These are phyloP conservation scores for Scheffersomyces ergatensis DNA, from an alignment of 805 yeast genomes.

Conservation along the genomic window DNA sequence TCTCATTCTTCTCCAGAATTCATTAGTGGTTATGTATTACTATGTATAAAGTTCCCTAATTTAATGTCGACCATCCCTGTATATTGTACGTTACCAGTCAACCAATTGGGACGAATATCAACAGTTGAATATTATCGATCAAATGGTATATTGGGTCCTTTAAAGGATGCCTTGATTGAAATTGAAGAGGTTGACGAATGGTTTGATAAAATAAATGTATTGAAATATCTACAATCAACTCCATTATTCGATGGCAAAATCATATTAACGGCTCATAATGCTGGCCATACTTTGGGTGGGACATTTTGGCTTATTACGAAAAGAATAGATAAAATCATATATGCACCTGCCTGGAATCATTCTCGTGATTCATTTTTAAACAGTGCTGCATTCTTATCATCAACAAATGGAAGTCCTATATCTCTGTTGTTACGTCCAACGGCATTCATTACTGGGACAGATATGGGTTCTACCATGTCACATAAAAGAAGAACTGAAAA, in stretches of 20 bases:
- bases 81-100: constrained; percentile 87
- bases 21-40: constrained; percentile 72
- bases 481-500: constrained; percentile 63
- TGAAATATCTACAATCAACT: constrained; percentile 79
- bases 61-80: constrained; percentile 65
- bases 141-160: constrained; percentile 73
- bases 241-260: constrained; percentile 63
- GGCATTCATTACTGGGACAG: constrained; percentile 72
- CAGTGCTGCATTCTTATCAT: constrained; percentile 27
- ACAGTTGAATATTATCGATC: constrained; percentile 81
- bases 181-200: constrained; percentile 73
- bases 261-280: constrained; percentile 74
- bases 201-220: constrained; percentile 65
- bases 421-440: constrained; percentile 73
- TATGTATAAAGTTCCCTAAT: constrained; percentile 57
- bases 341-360: constrained; percentile 95
- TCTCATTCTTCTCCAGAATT: constrained; percentile 84
- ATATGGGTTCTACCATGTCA: constrained; percentile 61
- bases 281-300: constrained; percentile 95
- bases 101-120: constrained; percentile 79
- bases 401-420: constrained; percentile 55
- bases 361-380: constrained; percentile 82
- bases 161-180: constrained; percentile 54
- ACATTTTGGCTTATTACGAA: constrained; percentile 79
- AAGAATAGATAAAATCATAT: constrained; percentile 75